Percentiles rank a stretch among this genome's conserved stretches.
These are phyloP conservation scores for Russula sp. DNA, from an alignment of 768 basidiomycete genomes.

Conservation along the genomic window DNA sequence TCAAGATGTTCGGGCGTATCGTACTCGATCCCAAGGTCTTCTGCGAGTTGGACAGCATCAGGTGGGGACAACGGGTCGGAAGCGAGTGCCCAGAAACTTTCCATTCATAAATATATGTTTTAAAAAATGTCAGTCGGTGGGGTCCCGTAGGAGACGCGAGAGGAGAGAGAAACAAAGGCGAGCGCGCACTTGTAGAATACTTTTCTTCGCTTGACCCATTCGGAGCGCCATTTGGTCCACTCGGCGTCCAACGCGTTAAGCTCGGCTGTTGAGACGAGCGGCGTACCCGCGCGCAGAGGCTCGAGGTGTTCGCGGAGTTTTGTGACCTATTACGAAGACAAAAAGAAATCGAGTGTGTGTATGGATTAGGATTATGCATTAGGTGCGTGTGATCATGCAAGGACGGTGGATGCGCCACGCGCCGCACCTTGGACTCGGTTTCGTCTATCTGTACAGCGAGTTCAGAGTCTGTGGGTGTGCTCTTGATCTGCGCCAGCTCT, in stretches of 20 bases:
- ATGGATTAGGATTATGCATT: background rate
- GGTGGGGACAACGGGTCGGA: constrained; percentile 66
- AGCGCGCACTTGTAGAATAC: no score
- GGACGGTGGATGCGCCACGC: background rate
- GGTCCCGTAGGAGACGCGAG: background rate
- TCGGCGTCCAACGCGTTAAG: constrained; percentile 60
- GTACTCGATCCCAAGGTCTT: constrained; percentile 77
- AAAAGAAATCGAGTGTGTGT: background rate
- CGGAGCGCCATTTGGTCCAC: constrained; percentile 75
- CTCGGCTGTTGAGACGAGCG: constrained; percentile 68
- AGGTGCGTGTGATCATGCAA: background rate
- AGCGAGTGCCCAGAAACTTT: constrained; percentile 71
- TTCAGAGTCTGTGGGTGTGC: constrained; percentile 66
- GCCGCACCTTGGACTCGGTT: constrained; percentile 49
- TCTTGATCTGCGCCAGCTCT: constrained; percentile 67
- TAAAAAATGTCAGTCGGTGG: background rate
- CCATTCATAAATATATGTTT: background rate
- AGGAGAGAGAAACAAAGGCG: constrained; percentile 18
- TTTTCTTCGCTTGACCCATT: constrained; percentile 67
- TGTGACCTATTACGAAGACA: constrained; percentile 43
- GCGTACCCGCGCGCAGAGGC: constrained; percentile 51
- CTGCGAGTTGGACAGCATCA: constrained; percentile 61
- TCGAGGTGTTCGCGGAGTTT: constrained; percentile 48
- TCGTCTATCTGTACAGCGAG: constrained; percentile 55
- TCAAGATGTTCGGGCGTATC: constrained; percentile 49